Evolutionary conservation across 1,139 yeast genomes (phyloP).

Genomic region (Yamadazyma oceani): DNA sequence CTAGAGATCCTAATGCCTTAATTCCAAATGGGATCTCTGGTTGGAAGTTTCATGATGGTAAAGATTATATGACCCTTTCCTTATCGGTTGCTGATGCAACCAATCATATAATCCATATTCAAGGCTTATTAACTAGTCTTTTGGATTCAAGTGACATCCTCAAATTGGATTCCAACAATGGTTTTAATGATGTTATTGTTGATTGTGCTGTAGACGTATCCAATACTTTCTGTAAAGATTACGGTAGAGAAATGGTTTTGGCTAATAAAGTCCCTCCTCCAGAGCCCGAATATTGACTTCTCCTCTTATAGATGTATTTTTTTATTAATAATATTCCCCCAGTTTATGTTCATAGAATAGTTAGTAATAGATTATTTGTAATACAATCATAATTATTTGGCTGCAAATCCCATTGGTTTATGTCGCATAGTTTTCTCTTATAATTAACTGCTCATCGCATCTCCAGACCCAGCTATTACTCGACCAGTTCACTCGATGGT

Average conservation of each 20-base stretch:
- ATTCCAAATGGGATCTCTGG: conserved; percentile 40
- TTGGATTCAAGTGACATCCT: conserved; percentile 16
- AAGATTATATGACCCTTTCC: conserved; percentile 34
- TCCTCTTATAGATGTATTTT: no score
- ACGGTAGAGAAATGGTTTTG: conserved; percentile 20
- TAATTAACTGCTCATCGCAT: background rate
- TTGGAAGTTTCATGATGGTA: conserved; percentile 23
- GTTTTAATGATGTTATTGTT: conserved; percentile 30
- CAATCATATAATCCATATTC: conserved; percentile 32
- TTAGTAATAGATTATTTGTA: no score
- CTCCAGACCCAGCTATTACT: background rate
- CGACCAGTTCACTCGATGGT: background rate
- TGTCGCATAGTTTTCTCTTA: no score
- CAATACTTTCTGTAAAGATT: conserved; percentile 19
- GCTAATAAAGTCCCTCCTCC: conserved; percentile 16
- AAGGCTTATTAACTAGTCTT: conserved; percentile 25
- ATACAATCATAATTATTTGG: no score
- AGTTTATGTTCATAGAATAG: no score
- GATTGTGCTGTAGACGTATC: conserved; percentile 32
- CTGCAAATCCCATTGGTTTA: no score
- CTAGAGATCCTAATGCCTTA: conserved; percentile 29
- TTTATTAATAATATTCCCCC: no score
- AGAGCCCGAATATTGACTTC: conserved; percentile 12
- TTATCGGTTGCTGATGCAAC: conserved; percentile 39
- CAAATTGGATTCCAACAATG: conserved; percentile 11